Evolutionary conservation across 2,329 filamentous ascomycete species (phyloP), one percentile per base, ranked within the genome.

Genomic region (Colletotrichum tropicale): DNA sequence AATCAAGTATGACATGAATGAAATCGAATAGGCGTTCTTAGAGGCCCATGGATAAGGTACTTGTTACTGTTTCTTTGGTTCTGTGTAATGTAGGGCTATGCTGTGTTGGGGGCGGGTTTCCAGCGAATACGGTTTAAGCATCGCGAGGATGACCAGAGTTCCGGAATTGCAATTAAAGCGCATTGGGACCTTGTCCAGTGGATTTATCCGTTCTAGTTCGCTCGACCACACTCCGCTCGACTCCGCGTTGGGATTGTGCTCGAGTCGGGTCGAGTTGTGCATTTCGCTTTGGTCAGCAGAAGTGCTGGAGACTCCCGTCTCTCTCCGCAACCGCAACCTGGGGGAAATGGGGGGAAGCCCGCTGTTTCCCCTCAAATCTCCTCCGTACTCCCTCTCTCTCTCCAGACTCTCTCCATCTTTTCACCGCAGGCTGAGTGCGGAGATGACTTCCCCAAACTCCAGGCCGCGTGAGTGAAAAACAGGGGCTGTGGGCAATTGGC

Each of bases 391-490:
- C 5, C 43, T 7, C 43, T 0, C 0, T 61, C 18, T 48, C 66
- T 70, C 55, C 66, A 68, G 66, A 34, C 66, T 61, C 15, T n/a
- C 56, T 56, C 71, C 71, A 52, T 55, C 36, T 66, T 66, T 58
- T 21, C 56, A 73, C 64, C 52, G 56, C 30, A 30, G 65, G 12
- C 30, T 26, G 65, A 24, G 52, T 74, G 71, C 71, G 71, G 71
- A 74, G 71, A 70, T 70, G 71, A 70, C 48, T 74, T 60, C 66
- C 66, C 71, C 71, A 70, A 74, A 68, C 68, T 16, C 15, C 43
- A 48, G 43, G 43, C 43, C 43, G 43, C 43, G 18, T 48, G 43
- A n/a, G 38, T 3, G 5, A 48, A 48, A 16, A 58, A 18, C 38
- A 18, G 71, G 55, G 24, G 24, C 43, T n/a, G 65, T 43, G 65